phyloP scores from a whole-genome alignment of 2,329 filamentous ascomycete species.

The Meredithiella fracta region DNA sequence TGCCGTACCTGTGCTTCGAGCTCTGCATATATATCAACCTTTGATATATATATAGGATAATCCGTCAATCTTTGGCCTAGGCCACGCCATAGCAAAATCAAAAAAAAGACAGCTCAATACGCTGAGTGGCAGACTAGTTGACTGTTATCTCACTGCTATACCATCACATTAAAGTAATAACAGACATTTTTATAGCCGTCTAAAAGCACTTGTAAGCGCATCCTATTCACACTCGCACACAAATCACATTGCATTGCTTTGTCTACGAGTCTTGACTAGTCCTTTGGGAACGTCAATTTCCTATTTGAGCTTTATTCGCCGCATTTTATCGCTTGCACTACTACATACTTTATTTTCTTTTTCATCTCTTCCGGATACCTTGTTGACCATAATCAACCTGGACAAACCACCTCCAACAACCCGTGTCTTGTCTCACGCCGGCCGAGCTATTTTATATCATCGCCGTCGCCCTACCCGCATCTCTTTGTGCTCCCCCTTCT shows the following conservation, averaged over 20 bases:
- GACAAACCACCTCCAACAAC: not conserved
- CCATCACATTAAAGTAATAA: too few species aligned
- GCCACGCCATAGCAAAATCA: too few species aligned
- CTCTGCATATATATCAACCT: not conserved
- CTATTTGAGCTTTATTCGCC: too few species aligned
- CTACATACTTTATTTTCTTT: not conserved
- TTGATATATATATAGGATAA: conserved; percentile 1
- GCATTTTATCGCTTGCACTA: not conserved
- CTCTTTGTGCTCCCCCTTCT: not conserved
- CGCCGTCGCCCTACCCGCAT: not conserved
- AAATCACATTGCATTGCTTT: too few species aligned
- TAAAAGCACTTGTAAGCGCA: too few species aligned
- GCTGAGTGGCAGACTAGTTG: too few species aligned
- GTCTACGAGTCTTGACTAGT: too few species aligned
- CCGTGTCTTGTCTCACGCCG: conserved; percentile 1
- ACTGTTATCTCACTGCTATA: too few species aligned
- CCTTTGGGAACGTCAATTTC: too few species aligned
- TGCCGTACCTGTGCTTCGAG: conserved; percentile 1
- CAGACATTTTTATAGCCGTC: too few species aligned
- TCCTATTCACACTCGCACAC: too few species aligned
- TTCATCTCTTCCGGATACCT: not conserved
- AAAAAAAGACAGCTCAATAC: too few species aligned
- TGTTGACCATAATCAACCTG: not conserved
- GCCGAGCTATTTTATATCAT: conserved; percentile 2
- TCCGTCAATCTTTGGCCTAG: not conserved